Base-by-base conservation (phyloP, 768 basidiomycete species). In the Mycena belliarum region DNA sequence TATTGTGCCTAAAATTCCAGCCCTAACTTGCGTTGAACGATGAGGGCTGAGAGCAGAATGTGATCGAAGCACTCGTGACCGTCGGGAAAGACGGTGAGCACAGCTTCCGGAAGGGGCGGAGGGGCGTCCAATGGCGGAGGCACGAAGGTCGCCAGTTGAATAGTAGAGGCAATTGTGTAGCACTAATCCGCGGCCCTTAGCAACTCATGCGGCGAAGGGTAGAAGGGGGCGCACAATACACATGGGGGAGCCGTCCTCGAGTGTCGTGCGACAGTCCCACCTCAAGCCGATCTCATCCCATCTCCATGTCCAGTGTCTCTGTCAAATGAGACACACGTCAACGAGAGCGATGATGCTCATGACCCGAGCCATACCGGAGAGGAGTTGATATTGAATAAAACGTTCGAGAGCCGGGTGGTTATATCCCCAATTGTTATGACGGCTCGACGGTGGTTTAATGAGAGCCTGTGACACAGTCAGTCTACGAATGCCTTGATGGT, bases 161-260 rank as follows among this genome's bases (percentile, higher is more conserved):
- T 65, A 42, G 64, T 43, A 40, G 66, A 58, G 18, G 55, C n/a
- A 41, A 63, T 62, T n/a, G 65, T 66, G 32, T 71, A 72, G 60
- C 77, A 77, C 73, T 73, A 46, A 18, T 2, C 12, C 7, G 21
- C 49, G 25, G 33, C 14, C 37, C 35, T 51, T 53, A 29, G 55
- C 18, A 23, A 16, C 43, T 3, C 15, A 26, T 53, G 50, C 29
- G 54, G 46, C 35, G n/a, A 15, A 29, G n/a, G 25, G 23, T 25
- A 41, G 2, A 16, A 26, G 6, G 43, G 32, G 24, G 43, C 44
- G 24, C 37, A 78, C 78, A 50, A 82, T 74, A 64, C 78, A 80
- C 73, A 79, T 72, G 0, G 77, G 76, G 0, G 76, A 79, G 18
- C 80, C 79, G 51, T 82, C 79, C 29, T 79, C 77, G 3, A 79